Conservation (phyloP, 805 yeast species). For the Hanseniaspora clermontiae region DNA sequence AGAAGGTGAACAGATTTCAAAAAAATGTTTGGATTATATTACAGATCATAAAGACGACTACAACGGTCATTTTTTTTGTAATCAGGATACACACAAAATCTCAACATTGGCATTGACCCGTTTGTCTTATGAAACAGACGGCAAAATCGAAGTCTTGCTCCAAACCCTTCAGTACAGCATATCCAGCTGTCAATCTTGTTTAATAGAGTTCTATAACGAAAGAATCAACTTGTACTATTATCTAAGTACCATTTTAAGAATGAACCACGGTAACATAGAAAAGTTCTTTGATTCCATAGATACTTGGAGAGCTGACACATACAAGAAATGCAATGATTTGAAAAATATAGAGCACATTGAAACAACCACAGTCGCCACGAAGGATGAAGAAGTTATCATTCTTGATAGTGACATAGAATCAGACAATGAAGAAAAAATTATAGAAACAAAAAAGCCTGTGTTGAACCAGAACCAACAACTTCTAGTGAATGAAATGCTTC, state of each 20-base stretch:
- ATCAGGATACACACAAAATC: constrained; percentile 32
- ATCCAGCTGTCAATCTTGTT: constrained; percentile 41
- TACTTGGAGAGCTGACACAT: constrained; percentile 26
- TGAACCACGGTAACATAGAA: constrained; percentile 33
- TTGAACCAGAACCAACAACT: neutral
- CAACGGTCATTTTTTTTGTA: constrained; percentile 45
- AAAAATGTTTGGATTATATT: constrained; percentile 29
- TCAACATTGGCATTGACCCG: constrained; percentile 44
- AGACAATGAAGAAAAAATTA: constrained; percentile 12
- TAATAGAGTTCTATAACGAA: constrained; percentile 40
- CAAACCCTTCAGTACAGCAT: constrained; percentile 32
- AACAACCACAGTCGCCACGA: constrained; percentile 9
- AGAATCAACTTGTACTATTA: constrained; percentile 40
- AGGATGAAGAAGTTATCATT: constrained; percentile 18
- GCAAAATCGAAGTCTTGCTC: constrained; percentile 25
- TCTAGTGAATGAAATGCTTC: constrained; percentile 3
- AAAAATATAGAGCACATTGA: too few relatives aligned
- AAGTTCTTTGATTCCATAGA: constrained; percentile 28
- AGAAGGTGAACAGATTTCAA: constrained; percentile 28
- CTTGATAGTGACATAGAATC: constrained; percentile 21
- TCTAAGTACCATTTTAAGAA: constrained; percentile 39
- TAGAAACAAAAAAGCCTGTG: neutral
- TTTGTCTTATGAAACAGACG: constrained; percentile 45
- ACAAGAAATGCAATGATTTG: constrained; percentile 13
- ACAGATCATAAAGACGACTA: constrained; percentile 17